Conservation (phyloP, 192 early-diverging fungal species). For the Coemansia sp. region DNA sequence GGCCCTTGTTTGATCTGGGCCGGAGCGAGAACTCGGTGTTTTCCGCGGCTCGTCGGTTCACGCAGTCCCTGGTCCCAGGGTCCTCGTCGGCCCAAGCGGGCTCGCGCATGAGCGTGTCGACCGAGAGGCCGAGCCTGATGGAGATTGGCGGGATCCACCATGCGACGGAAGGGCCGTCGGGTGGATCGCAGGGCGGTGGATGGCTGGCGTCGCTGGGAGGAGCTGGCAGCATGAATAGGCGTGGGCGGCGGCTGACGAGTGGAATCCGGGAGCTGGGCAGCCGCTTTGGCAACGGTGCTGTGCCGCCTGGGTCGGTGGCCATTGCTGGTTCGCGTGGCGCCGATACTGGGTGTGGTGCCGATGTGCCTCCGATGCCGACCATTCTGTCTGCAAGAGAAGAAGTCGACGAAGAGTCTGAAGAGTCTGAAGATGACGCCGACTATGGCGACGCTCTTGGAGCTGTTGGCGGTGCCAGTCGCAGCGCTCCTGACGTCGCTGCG, state of each 20-base stretch:
- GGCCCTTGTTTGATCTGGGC: background rate
- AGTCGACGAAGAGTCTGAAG: background rate
- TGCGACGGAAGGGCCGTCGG: background rate
- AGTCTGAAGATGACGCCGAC: background rate
- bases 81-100: background rate
- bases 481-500: background rate
- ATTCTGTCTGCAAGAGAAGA: conserved; percentile 35
- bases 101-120: conserved; percentile 49
- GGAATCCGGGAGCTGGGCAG: conserved; percentile 18
- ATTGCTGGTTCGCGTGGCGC: conserved; percentile 2
- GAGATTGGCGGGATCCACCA: conserved; percentile 20
- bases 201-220: conserved; percentile 30
- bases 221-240: conserved; percentile 2
- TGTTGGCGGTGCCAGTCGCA: background rate
- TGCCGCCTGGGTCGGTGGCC: background rate
- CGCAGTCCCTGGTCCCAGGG: conserved; percentile 23
- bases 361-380: conserved; percentile 18
- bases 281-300: background rate
- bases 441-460: background rate
- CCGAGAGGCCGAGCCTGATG: conserved; percentile 46
- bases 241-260: conserved; percentile 16
- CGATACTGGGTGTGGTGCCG: background rate
- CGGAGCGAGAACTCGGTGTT: conserved; percentile 9
- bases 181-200: background rate
- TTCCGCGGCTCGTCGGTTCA: conserved; percentile 13